These are phyloP conservation scores for Tardiomyces blankii DNA, from an alignment of 1,139 yeast species.

Conservation along the genomic window DNA sequence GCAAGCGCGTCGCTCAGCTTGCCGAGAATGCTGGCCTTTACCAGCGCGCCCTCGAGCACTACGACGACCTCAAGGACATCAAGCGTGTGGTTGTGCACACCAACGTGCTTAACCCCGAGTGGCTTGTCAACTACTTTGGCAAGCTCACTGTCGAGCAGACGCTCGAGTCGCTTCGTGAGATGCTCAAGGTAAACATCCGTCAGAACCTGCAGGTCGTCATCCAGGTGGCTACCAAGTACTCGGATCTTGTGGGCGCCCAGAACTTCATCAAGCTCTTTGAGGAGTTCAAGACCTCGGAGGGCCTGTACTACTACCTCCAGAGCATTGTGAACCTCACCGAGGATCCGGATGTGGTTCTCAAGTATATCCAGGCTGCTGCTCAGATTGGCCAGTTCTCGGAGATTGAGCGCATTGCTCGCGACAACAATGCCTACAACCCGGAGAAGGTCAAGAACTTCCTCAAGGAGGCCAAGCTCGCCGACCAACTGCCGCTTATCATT, in stretches of 20 bases:
- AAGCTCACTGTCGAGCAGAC: slow-evolving; percentile 92
- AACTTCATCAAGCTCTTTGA: slow-evolving; percentile 84
- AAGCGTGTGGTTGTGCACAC: slow-evolving; percentile 92
- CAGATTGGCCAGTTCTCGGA: slow-evolving; percentile 83
- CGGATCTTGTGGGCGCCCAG: slow-evolving; percentile 83
- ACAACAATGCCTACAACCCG: slow-evolving; percentile 88
- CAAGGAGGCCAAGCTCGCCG: slow-evolving; percentile 88
- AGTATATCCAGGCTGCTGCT: slow-evolving; percentile 92
- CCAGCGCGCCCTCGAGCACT: slow-evolving; percentile 93
- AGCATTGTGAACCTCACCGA: slow-evolving; percentile 89
- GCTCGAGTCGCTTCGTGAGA: slow-evolving; percentile 74
- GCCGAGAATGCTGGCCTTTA: slow-evolving; percentile 91
- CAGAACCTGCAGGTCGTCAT: slow-evolving; percentile 89
- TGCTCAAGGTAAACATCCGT: slow-evolving; percentile 69
- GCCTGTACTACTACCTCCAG: slow-evolving; percentile 85
- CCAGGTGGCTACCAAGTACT: slow-evolving; percentile 93
- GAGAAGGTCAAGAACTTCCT: slow-evolving; percentile 95
- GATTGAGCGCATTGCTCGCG: slow-evolving; percentile 91
- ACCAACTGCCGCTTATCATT: slow-evolving; percentile 91
- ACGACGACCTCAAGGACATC: slow-evolving; percentile 88
- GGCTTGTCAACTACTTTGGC: slow-evolving; percentile 90
- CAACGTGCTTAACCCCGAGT: slow-evolving; percentile 75
- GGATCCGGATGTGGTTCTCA: slow-evolving; percentile 90
- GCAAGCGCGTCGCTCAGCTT: slow-evolving; percentile 81
- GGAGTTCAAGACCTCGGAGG: slow-evolving; percentile 86